These are phyloP conservation scores for Pestalotiopsis sp. DNA, from an alignment of 2,329 filamentous ascomycete species.

Conservation along the genomic window DNA sequence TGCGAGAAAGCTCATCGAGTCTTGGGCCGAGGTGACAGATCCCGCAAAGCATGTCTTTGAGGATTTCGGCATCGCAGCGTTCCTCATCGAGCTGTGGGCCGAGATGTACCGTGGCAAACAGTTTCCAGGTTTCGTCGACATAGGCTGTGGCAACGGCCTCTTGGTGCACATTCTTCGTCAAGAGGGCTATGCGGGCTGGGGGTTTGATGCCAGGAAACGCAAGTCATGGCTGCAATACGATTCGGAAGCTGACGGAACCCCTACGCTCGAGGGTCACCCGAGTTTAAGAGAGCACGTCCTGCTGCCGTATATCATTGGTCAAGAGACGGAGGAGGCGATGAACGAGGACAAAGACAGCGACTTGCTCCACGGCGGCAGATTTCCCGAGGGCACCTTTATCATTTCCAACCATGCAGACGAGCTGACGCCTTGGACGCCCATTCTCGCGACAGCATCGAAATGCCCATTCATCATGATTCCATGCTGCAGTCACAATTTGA, in stretches of 20 bases:
- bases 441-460: constrained; percentile 73
- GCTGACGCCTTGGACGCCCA: constrained; percentile 91
- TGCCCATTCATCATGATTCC: constrained; percentile 91
- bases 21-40: constrained; percentile 86
- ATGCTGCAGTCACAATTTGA: constrained; percentile 88
- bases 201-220: constrained; percentile 84
- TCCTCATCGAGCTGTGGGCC: constrained; percentile 87
- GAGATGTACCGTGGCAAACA: constrained; percentile 66
- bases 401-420: constrained; percentile 98
- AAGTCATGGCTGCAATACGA: constrained; percentile 83
- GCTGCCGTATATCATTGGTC: constrained; percentile 43
- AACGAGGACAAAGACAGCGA: constrained; percentile 20
- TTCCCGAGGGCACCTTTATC: constrained; percentile 78
- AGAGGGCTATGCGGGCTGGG: constrained; percentile 84
- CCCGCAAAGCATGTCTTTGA: constrained; percentile 94
- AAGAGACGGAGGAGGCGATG: constrained; percentile 13
- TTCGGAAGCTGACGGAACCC: constrained; percentile 18
- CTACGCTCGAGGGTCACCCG: constrained; percentile 24
- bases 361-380: constrained; percentile 60
- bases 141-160: constrained; percentile 93
- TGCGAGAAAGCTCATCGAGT: constrained; percentile 66
- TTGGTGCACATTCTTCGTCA: constrained; percentile 78
- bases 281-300: constrained; percentile 48
- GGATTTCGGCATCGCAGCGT: constrained; percentile 86
- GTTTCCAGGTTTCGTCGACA: constrained; percentile 92